Evolutionary conservation across 2,329 filamentous ascomycete species (phyloP).

Genomic region (Ophiocordyceps unilateralis): DNA sequence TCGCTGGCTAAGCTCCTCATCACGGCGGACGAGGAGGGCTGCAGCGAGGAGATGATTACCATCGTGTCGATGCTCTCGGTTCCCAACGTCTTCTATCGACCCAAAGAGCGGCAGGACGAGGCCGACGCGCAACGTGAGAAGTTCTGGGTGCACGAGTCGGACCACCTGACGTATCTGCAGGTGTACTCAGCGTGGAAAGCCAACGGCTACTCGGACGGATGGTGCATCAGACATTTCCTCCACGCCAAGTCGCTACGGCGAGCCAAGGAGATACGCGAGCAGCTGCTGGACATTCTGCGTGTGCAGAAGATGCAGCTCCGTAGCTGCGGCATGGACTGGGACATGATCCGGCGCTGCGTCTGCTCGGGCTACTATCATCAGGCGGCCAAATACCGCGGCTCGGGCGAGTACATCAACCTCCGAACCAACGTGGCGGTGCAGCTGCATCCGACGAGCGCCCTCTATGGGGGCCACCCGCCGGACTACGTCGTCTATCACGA

Average conservation of each 20-base stretch:
- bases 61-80: conserved; percentile 92
- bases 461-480: conserved; percentile 92
- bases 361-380: conserved; percentile 95
- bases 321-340: conserved; percentile 75
- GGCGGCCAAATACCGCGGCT: conserved; percentile 80
- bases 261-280: conserved; percentile 81
- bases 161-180: conserved; percentile 87
- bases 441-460: conserved; percentile 75
- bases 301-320: conserved; percentile 69
- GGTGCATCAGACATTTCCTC: conserved; percentile 98
- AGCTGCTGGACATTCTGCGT: conserved; percentile 86
- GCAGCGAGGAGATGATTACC: conserved; percentile 83
- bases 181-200: conserved; percentile 97
- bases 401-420: conserved; percentile 94
- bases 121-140: conserved; percentile 96
- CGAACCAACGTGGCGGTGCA: conserved; percentile 92
- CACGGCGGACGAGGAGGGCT: conserved; percentile 68
- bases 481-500: conserved; percentile 94
- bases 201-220: conserved; percentile 63
- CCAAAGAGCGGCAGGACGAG: conserved; percentile 91
- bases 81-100: conserved; percentile 77
- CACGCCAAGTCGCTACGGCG: conserved; percentile 78
- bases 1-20: conserved; percentile 82
- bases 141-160: conserved; percentile 88
- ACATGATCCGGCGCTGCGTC: conserved; percentile 72